Conservation (phyloP, 2,329 filamentous ascomycete genomes). For the Phaeosphaeria sp. region DNA sequence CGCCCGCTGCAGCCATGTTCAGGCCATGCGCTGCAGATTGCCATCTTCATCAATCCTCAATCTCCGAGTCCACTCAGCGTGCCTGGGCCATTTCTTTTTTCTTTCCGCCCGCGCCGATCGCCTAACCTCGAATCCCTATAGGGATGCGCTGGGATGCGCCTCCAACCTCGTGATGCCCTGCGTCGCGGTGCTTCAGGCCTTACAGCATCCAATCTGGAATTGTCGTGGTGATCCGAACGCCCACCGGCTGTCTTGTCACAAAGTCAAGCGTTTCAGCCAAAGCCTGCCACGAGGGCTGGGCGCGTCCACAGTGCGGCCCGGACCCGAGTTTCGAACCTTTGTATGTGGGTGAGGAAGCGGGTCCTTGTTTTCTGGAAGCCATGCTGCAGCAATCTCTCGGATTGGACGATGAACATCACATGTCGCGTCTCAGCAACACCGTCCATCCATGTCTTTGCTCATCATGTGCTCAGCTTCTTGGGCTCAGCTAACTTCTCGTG, state of each 20-base stretch:
- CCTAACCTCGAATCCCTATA: slow-evolving; percentile 1
- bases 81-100: slow-evolving; percentile 2
- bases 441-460: background rate
- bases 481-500: background rate
- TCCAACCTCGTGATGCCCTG: slow-evolving; percentile 4
- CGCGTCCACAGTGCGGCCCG: slow-evolving; percentile 5
- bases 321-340: background rate
- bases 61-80: slow-evolving; percentile 12
- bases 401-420: background rate
- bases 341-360: background rate
- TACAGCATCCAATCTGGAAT: slow-evolving; percentile 2
- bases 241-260: slow-evolving; percentile 1
- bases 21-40: slow-evolving; percentile 16
- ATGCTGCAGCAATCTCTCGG: background rate
- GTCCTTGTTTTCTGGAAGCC: slow-evolving; percentile 4
- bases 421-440: background rate
- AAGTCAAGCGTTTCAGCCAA: background rate
- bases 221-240: background rate
- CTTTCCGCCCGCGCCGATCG: slow-evolving; percentile 21
- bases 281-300: background rate
- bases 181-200: slow-evolving; percentile 5
- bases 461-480: background rate
- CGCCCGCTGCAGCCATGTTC: slow-evolving; percentile 4
- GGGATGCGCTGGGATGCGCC: slow-evolving; percentile 6
- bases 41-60: slow-evolving; percentile 12